These are phyloP conservation scores for Wickerhamiella slavikovae DNA, from an alignment of 805 yeast species.

Conservation along the genomic window DNA sequence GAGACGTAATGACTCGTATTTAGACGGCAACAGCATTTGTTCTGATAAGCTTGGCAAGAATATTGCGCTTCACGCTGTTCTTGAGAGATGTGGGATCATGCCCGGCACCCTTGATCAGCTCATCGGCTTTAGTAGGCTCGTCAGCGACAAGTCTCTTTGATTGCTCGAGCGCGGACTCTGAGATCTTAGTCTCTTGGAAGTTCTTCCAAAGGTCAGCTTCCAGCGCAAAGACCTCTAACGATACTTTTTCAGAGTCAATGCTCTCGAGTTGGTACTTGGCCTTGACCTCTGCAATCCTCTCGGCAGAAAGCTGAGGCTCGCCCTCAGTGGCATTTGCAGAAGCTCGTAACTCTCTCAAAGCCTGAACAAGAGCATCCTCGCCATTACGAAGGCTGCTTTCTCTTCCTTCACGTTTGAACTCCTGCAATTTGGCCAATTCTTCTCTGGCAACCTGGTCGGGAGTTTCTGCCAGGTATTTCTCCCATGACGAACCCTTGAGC, in stretches of 20 bases:
- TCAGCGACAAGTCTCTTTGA: conserved; percentile 15
- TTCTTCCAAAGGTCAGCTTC: too few relatives aligned
- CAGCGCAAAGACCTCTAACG: conserved; percentile 20
- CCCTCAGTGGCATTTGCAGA: conserved; percentile 7
- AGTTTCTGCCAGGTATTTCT: conserved; percentile 54
- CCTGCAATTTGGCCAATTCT: conserved; percentile 34
- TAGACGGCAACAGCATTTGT: too few relatives aligned
- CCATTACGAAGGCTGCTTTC: conserved; percentile 5
- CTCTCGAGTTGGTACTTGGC: conserved; percentile 26
- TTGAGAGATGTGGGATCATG: conserved; percentile 23
- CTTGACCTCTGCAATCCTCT: conserved; percentile 22
- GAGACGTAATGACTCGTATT: too few relatives aligned
- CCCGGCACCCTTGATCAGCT: conserved; percentile 20
- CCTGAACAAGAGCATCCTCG: conserved; percentile 10
- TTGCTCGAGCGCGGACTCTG: conserved; percentile 7
- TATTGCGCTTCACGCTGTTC: conserved; percentile 43
- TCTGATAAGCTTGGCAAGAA: conserved; percentile 25
- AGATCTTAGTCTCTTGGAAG: conserved; percentile 9
- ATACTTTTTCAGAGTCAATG: conserved; percentile 23
- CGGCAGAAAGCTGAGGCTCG: conserved; percentile 15
- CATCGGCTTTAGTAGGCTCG: conserved; percentile 20
- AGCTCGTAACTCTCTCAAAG: conserved; percentile 12
- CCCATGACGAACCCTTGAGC: conserved; percentile 83
- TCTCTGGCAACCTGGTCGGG: conserved; percentile 44
- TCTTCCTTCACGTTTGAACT: conserved; percentile 32